These are phyloP conservation scores for Eucalyptus cloeziana DNA, from an alignment of 345 rosid genomes.

Conservation along the genomic window DNA sequence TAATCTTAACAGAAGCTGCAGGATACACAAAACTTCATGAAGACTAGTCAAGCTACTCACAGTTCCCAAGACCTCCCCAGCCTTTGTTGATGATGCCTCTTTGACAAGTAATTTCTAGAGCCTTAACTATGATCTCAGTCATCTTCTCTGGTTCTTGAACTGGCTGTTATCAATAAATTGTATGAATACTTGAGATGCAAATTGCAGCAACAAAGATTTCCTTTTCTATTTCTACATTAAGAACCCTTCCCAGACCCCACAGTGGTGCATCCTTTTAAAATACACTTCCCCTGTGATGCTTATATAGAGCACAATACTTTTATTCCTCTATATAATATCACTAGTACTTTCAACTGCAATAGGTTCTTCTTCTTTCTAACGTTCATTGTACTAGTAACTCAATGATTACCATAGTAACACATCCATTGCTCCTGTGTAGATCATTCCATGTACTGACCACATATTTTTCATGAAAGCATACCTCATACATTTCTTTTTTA, in stretches of 20 bases:
- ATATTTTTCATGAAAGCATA: background rate
- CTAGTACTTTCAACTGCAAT: background rate
- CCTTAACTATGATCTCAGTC: conserved; percentile 46
- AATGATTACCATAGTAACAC: background rate
- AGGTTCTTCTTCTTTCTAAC: background rate
- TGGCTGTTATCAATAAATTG: conserved; percentile 22
- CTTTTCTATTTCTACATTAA: background rate
- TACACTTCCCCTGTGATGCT: background rate
- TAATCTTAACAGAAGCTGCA: background rate
- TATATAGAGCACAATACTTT: background rate
- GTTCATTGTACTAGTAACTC: background rate
- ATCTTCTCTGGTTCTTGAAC: conserved; percentile 49
- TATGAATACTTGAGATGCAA: background rate
- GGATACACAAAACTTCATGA: background rate
- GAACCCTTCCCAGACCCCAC: background rate
- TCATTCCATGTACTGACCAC: background rate
- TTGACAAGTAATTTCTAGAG: conserved; percentile 38
- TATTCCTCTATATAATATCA: background rate
- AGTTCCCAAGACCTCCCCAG: conserved; percentile 68
- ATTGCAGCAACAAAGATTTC: background rate
- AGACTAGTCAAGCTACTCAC: conserved; percentile 14
- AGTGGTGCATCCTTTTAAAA: background rate
- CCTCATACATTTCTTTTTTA: background rate
- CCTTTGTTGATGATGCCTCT: conserved; percentile 70
- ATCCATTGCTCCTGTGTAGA: background rate